Base-by-base conservation (phyloP, 352 stramenopile species). In the Pythium apleroticum region DNA sequence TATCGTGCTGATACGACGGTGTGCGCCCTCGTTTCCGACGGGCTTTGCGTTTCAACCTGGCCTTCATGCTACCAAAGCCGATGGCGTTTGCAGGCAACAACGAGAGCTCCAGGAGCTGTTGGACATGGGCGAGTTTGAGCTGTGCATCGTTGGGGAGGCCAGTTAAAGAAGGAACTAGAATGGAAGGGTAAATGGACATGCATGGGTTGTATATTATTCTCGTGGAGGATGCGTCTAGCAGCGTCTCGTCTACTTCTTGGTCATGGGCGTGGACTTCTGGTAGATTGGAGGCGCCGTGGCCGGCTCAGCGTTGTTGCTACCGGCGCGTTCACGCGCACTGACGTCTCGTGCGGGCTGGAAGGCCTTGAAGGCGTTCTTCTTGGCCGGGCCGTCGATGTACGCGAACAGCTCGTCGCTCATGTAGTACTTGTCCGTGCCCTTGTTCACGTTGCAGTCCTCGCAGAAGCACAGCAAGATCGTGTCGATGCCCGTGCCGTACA, bases 381-480 rank as follows among this genome's bases (percentile, higher is more conserved):
- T 91, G 50, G 81, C 80, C 15, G 84, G 80, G 0, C 80, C 84
- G 39, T 93, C 81, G 39, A 93, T 89, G 66, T 78, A 93, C n/a
- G 82, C 80, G 17, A 93, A 75, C 4, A 93, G 77, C 52, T 93
- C 81, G 64, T 93, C 81, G 52, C 80, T 90, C 84, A 93, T 93
- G 75, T 88, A 93, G 74, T 91, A 93, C 63, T 81, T 78, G 57
- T 84, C 74, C 3, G 84, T 86, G 46, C 68, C 74, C 56, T 91
- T 89, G 71, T 91, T 93, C 30, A 93, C 78, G 56, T 86, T 85
- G 78, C 81, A 90, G 73, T 93, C 84, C 66, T 95, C 81, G 56
- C 87, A 94, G 71, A 92, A 96, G 72, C 84, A 93, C 37, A 96
- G 82, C 45, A 96, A 63, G 60, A 94, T 91, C 52, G 82, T 94